Conservation (phyloP, 2,329 filamentous ascomycete species). For the Microcera coccophila region DNA sequence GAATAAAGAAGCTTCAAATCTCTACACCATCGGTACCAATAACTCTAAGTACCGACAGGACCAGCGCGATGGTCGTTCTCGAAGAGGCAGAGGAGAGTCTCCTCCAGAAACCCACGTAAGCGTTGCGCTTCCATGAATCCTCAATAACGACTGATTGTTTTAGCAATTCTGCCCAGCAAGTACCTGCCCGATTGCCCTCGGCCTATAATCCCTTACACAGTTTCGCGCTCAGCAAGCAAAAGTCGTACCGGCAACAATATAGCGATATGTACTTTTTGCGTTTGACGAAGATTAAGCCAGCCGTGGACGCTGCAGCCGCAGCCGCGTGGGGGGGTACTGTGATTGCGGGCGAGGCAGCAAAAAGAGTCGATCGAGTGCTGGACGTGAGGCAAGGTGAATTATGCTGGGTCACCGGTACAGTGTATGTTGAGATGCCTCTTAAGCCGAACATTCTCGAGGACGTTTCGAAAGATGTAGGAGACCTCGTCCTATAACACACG, state of each 20-base stretch:
- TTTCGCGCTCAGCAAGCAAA: constrained; percentile 66
- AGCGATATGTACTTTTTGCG: constrained; percentile 97
- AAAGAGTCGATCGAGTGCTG: constrained; percentile 78
- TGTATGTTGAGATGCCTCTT: constrained; percentile 95
- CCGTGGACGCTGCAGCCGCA: constrained; percentile 68
- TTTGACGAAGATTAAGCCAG: constrained; percentile 79
- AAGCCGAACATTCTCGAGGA: constrained; percentile 97
- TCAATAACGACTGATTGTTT: constrained; percentile 3
- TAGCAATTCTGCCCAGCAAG: constrained; percentile 34
- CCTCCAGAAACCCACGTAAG: constrained; percentile 34
- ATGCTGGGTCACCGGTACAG: constrained; percentile 90
- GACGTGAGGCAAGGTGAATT: constrained; percentile 94
- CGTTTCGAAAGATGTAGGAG: constrained; percentile 78
- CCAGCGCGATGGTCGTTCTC: constrained; percentile 32
- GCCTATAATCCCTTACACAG: constrained; percentile 71
- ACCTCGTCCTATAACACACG: not conserved
- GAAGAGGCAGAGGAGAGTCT: constrained; percentile 33
- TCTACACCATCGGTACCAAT: constrained; percentile 1
- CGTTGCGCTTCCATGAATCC: not conserved
- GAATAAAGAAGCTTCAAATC: not conserved
- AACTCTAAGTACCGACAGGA: constrained; percentile 1
- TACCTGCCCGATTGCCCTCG: constrained; percentile 51
- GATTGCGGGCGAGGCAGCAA: constrained; percentile 72
- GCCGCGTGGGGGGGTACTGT: constrained; percentile 75
- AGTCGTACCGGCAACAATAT: constrained; percentile 90